Evolutionary conservation across 1,284 basidiomycete genomes (phyloP).

Genomic region (Mycosarcoma mackinlayi): DNA sequence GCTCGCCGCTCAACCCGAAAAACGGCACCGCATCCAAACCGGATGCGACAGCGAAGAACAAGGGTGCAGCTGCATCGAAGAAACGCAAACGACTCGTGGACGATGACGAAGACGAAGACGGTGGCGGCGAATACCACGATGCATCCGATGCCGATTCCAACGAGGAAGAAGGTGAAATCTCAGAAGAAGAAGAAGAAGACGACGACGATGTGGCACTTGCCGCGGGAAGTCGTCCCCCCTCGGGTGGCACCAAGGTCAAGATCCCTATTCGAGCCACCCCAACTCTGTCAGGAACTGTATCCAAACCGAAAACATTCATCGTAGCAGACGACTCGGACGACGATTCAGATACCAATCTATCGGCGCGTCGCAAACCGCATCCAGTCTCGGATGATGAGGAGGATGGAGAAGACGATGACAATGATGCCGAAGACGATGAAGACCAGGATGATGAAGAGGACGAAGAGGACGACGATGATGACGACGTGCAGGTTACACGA

Average conservation of each 20-base stretch:
- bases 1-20: conserved; percentile 49
- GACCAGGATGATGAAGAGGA: conserved; percentile 31
- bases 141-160: conserved; percentile 16
- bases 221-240: not conserved
- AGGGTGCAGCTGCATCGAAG: not conserved
- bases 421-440: conserved; percentile 27
- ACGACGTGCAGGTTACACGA: conserved; percentile 23
- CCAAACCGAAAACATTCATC: conserved; percentile 19
- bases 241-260: conserved; percentile 17
- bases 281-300: not conserved
- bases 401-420: conserved; percentile 21
- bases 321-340: conserved; percentile 30
- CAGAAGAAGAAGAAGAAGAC: conserved; percentile 22
- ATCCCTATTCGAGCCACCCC: conserved; percentile 13
- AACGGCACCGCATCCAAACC: conserved; percentile 5
- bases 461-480: conserved; percentile 24
- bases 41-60: not conserved
- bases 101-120: conserved; percentile 28
- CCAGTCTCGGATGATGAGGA: conserved; percentile 24
- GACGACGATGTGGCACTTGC: conserved; percentile 36
- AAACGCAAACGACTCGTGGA: conserved; percentile 32
- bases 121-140: conserved; percentile 10
- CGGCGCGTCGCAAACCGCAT: conserved; percentile 1
- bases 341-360: conserved; percentile 16
- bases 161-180: conserved; percentile 49